Conservation (phyloP, 257 asterid genomes). For the Solanum appendiculatum region DNA sequence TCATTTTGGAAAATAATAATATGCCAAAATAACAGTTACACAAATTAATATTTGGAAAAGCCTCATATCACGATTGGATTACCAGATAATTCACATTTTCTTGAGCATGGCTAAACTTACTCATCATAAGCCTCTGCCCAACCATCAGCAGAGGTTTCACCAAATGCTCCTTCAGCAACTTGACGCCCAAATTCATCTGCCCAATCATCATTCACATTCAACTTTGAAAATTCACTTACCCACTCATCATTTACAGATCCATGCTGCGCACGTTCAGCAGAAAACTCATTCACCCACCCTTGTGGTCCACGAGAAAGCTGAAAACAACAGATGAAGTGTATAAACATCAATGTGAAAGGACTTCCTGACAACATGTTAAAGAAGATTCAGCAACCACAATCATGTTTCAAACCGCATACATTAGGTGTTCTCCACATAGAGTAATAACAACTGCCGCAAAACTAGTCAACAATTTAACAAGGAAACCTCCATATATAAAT, state of each 20-base stretch:
- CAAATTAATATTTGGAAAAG: neutral
- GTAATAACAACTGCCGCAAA: neutral
- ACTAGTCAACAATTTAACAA: neutral
- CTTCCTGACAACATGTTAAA: neutral
- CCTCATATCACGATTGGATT: neutral
- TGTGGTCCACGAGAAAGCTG: constrained; percentile 74
- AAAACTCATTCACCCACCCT: constrained; percentile 86
- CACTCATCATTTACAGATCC: constrained; percentile 66
- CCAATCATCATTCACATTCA: constrained; percentile 91
- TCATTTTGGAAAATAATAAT: neutral
- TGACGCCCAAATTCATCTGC: constrained; percentile 89
- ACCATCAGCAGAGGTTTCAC: constrained; percentile 64
- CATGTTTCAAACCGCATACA: neutral
- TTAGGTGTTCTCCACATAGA: neutral
- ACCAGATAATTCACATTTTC: neutral
- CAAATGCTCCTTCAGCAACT: constrained; percentile 78
- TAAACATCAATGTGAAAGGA: neutral
- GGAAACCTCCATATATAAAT: neutral
- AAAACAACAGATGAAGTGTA: constrained; percentile 9
- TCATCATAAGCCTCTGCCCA: constrained; percentile 96
- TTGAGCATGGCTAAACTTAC: constrained; percentile 34
- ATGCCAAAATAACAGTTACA: neutral
- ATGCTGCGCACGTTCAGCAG: constrained; percentile 49
- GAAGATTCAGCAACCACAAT: neutral
- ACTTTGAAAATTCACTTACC: constrained; percentile 87